Conservation (phyloP, 2,329 filamentous ascomycete genomes). For the Cercospora beticola region DNA sequence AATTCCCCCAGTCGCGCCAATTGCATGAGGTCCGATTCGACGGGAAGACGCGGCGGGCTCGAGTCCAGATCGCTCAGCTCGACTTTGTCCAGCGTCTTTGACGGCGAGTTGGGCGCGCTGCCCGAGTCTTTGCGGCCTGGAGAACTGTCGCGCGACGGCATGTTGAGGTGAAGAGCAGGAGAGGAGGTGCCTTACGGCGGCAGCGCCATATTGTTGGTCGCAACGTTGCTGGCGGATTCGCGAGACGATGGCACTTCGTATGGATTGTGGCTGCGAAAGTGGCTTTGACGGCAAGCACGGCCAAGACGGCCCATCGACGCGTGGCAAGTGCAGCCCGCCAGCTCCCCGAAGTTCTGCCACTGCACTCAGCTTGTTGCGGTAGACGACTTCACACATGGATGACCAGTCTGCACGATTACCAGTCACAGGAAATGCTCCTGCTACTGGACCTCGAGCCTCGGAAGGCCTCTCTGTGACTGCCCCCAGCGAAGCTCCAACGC, state of each 20-base stretch:
- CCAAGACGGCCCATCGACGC: background rate
- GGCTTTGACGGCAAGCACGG: background rate
- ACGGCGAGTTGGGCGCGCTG: conserved; percentile 27
- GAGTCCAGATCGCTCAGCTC: conserved; percentile 39
- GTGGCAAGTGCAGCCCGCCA: background rate
- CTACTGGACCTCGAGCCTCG: background rate
- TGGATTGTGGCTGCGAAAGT: background rate
- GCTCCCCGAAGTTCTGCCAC: background rate
- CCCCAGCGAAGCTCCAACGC: background rate
- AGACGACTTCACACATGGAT: background rate
- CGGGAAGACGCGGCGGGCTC: conserved; percentile 43
- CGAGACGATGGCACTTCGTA: background rate
- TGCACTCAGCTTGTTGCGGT: background rate
- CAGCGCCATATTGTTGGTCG: background rate
- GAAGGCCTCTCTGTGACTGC: background rate
- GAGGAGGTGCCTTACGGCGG: background rate
- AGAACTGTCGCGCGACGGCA: conserved; percentile 16
- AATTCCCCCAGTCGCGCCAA: conserved; percentile 86
- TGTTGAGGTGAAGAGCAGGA: background rate
- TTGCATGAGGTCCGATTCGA: conserved; percentile 90
- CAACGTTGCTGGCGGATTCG: background rate
- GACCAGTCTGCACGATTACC: background rate
- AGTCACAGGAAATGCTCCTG: background rate
- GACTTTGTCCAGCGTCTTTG: conserved; percentile 39
- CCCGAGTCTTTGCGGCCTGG: conserved; percentile 23